Evolutionary conservation across 164 flowering plant species (phyloP).

Genomic region (Dillenia suffruticosa): DNA sequence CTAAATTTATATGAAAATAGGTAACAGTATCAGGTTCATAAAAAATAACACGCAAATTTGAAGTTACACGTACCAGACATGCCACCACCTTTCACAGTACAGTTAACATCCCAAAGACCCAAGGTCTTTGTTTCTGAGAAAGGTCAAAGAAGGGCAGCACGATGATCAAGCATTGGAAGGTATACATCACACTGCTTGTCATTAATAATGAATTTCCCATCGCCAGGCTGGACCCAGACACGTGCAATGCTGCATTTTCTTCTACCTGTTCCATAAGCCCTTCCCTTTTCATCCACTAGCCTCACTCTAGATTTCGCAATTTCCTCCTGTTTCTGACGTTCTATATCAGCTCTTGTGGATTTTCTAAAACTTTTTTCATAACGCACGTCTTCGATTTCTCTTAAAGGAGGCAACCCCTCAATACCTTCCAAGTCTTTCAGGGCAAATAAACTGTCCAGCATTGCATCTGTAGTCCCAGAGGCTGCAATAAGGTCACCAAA

Average conservation of each 20-base stretch:
- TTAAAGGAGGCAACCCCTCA: conserved; percentile 80
- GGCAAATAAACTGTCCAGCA: conserved; percentile 87
- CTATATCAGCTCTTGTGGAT: conserved; percentile 63
- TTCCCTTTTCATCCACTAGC: conserved; percentile 83
- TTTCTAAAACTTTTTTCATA: conserved; percentile 59
- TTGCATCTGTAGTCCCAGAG: conserved; percentile 87
- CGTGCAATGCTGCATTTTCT: conserved; percentile 95
- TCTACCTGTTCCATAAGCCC: conserved; percentile 96
- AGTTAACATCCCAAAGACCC: conserved; percentile 84
- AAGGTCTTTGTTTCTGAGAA: conserved; percentile 86
- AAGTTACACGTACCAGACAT: conserved; percentile 43
- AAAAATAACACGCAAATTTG: no score
- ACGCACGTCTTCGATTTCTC: conserved; percentile 66
- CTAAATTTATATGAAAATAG: no score
- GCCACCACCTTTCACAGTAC: conserved; percentile 98
- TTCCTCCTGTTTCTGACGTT: conserved; percentile 83
- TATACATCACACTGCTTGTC: conserved; percentile 83
- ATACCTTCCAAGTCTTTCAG: conserved; percentile 76
- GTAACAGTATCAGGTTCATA: no score
- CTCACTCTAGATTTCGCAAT: conserved; percentile 71
- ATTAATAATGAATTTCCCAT: conserved; percentile 74
- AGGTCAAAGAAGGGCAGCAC: conserved; percentile 88
- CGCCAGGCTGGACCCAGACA: conserved; percentile 95
- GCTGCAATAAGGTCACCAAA: conserved; percentile 92
- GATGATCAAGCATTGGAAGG: conserved; percentile 87